These are phyloP conservation scores for Carex cristatella DNA, from an alignment of 176 grass and related monocot species.

Conservation along the genomic window DNA sequence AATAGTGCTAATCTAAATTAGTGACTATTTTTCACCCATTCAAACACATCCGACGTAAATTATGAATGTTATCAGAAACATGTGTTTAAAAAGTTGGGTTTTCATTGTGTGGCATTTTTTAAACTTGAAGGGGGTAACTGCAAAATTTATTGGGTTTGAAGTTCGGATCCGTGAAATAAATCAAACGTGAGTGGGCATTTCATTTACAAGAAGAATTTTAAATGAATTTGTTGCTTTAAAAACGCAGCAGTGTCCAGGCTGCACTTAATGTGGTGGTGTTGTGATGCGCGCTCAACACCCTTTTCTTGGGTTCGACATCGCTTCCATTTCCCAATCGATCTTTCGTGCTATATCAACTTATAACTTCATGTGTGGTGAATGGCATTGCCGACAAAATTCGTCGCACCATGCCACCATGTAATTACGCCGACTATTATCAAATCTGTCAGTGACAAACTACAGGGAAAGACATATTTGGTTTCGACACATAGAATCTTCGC, in stretches of 20 bases:
- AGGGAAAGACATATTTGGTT: background rate
- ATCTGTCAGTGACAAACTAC: background rate
- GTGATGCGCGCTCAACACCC: conserved; percentile 17
- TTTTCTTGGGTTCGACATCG: background rate
- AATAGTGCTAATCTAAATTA: too few species aligned
- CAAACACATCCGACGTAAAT: too few species aligned
- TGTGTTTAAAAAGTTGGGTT: too few species aligned
- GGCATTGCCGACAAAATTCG: background rate
- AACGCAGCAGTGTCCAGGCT: background rate
- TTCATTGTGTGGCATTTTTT: background rate
- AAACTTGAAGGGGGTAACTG: background rate
- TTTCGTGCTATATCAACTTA: background rate
- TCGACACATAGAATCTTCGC: background rate
- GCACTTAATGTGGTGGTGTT: conserved; percentile 33
- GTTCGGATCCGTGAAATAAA: background rate
- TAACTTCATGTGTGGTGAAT: conserved; percentile 1
- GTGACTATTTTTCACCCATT: too few species aligned
- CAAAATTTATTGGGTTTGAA: background rate
- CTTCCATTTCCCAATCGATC: background rate
- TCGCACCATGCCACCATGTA: too few species aligned
- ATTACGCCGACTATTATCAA: too few species aligned
- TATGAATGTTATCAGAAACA: background rate
- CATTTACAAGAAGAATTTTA: background rate
- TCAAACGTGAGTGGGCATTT: background rate
- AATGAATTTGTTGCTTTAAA: background rate